These are phyloP conservation scores for Synchytrium microbalum DNA, from an alignment of 371 early-diverging fungal species.

Conservation along the genomic window DNA sequence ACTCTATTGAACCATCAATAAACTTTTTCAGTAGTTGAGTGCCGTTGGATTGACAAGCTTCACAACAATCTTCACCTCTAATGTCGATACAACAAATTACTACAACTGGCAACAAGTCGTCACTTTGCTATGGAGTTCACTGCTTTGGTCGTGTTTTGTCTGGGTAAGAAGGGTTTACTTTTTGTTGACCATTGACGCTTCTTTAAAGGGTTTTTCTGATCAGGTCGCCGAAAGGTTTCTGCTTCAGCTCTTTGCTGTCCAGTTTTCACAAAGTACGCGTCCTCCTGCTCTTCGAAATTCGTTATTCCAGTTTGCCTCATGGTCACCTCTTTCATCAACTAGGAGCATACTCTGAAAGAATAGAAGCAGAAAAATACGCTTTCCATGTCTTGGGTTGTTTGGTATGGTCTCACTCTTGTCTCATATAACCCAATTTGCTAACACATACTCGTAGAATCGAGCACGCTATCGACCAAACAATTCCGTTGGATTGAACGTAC, in stretches of 20 bases:
- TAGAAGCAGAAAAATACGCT: conserved; percentile 14
- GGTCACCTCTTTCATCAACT: neutral
- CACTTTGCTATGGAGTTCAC: conserved; percentile 4
- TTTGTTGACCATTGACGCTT: neutral
- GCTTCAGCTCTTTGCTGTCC: conserved; percentile 29
- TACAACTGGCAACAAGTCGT: conserved; percentile 3
- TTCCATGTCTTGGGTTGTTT: conserved; percentile 14
- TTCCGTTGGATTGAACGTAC: neutral
- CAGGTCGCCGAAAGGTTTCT: conserved; percentile 14
- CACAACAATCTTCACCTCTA: conserved; percentile 3
- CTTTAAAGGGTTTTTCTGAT: neutral
- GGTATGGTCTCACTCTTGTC: conserved; percentile 14
- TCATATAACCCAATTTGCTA: conserved; percentile 7
- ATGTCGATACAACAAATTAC: conserved; percentile 4
- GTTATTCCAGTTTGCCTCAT: neutral
- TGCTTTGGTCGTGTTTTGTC: conserved; percentile 14
- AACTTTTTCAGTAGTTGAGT: conserved; percentile 3
- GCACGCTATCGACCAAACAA: neutral
- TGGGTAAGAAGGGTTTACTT: conserved; percentile 14
- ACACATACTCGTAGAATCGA: conserved; percentile 1
- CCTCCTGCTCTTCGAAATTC: neutral
- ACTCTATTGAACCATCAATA: too few relatives aligned
- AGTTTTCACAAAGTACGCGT: conserved; percentile 34
- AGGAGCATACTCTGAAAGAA: conserved; percentile 41
- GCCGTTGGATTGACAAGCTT: conserved; percentile 1